These are phyloP conservation scores for Chytriomyces confervae DNA, from an alignment of 192 early-diverging fungal species.

Conservation along the genomic window DNA sequence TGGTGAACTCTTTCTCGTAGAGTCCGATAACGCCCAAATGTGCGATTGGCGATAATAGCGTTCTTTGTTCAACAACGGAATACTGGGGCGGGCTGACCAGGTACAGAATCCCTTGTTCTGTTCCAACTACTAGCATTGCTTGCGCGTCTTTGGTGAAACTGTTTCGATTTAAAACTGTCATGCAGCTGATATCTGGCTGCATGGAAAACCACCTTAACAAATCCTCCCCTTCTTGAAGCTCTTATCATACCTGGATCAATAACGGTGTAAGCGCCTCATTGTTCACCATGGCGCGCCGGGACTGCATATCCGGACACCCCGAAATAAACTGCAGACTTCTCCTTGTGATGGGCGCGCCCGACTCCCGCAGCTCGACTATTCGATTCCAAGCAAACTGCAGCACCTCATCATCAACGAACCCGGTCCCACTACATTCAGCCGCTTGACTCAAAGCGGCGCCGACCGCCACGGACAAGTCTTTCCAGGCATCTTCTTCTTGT, in stretches of 20 bases:
- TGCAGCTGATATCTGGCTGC: slow-evolving; percentile 23
- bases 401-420: not conserved
- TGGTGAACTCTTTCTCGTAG: slow-evolving; percentile 21
- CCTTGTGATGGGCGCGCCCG: not conserved
- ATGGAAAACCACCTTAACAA: not conserved
- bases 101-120: slow-evolving; percentile 25
- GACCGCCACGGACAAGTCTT: slow-evolving; percentile 3
- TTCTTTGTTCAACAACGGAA: slow-evolving; percentile 25
- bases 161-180: slow-evolving; percentile 21
- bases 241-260: not conserved
- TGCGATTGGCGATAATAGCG: slow-evolving; percentile 6
- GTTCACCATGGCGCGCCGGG: not conserved
- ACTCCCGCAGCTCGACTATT: not conserved
- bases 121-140: slow-evolving; percentile 26
- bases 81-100: slow-evolving; percentile 34
- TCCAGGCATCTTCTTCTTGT: slow-evolving; percentile 26
- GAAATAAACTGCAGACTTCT: not conserved
- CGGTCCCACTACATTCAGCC: not conserved
- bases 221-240: not conserved
- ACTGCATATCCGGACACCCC: not conserved
- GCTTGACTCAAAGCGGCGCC: slow-evolving; percentile 1
- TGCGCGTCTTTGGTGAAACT: not conserved
- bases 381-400: not conserved
- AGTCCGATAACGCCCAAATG: not conserved
- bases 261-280: not conserved